Evolutionary conservation across 192 early-diverging fungal species (phyloP).

Genomic region (Linnemannia zychae): DNA sequence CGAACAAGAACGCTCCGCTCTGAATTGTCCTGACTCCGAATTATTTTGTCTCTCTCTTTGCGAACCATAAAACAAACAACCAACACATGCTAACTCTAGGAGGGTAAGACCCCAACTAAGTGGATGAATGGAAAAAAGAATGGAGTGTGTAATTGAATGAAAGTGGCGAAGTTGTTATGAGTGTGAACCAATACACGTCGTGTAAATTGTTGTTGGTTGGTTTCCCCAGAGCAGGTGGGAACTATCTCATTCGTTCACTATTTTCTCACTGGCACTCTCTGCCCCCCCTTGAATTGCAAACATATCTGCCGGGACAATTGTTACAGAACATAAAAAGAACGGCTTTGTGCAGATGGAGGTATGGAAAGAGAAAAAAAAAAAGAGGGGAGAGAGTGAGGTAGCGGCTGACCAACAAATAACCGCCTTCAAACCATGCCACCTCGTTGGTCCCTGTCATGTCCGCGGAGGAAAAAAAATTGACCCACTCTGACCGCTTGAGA

Average conservation of each 20-base stretch:
- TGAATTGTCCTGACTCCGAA: constrained; percentile 9
- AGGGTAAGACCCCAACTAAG: neutral
- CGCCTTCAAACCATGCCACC: neutral
- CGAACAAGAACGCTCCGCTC: neutral
- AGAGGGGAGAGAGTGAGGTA: neutral
- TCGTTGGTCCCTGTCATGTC: neutral
- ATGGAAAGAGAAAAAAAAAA: neutral
- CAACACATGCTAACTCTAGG: neutral
- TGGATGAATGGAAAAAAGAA: no score
- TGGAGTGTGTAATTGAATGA: neutral
- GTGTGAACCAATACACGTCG: neutral
- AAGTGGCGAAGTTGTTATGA: constrained; percentile 5
- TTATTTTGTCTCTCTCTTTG: neutral
- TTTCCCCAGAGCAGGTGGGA: no score
- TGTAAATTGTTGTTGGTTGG: neutral
- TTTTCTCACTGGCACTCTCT: neutral
- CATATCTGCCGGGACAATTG: neutral
- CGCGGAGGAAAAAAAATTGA: constrained; percentile 3
- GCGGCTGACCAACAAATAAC: neutral
- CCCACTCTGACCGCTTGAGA: neutral
- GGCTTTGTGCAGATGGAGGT: neutral
- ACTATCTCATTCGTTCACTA: no score
- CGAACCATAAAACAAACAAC: neutral
- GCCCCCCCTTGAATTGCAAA: neutral
- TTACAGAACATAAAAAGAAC: neutral